phyloP scores from a whole-genome alignment of 1,284 basidiomycete genomes.

The Naganishia albida region DNA sequence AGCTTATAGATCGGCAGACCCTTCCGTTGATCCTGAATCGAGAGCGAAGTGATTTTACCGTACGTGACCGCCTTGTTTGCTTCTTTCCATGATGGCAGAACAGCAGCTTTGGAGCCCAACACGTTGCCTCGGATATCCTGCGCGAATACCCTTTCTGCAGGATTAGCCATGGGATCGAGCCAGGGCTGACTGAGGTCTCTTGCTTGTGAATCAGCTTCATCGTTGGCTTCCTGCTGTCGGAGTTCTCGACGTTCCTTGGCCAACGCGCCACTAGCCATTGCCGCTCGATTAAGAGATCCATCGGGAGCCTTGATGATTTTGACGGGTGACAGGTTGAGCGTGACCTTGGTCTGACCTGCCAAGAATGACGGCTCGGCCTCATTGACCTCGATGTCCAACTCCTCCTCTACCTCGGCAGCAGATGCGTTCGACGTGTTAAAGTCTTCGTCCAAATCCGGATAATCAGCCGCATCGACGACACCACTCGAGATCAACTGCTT shows the following conservation, averaged over 20 bases:
- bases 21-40: conserved; percentile 90
- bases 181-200: conserved; percentile 92
- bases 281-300: conserved; percentile 92
- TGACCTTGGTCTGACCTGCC: conserved; percentile 91
- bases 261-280: conserved; percentile 85
- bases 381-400: conserved; percentile 93
- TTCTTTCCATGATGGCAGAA: conserved; percentile 88
- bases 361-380: conserved; percentile 98
- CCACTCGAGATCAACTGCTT: conserved; percentile 98
- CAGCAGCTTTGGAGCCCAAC: conserved; percentile 71
- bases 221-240: conserved; percentile 90
- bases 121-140: conserved; percentile 86
- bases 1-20: conserved; percentile 95
- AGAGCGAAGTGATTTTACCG: conserved; percentile 81
- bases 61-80: conserved; percentile 97
- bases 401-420: conserved; percentile 81
- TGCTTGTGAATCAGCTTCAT: conserved; percentile 88
- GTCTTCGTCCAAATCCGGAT: conserved; percentile 94
- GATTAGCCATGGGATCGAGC: conserved; percentile 96
- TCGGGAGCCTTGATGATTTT: conserved; percentile 95
- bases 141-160: conserved; percentile 83
- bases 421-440: conserved; percentile 73
- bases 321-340: conserved; percentile 92
- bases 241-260: conserved; percentile 95
- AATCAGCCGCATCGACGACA: conserved; percentile 86